A percentile compares a stretch with the other conserved stretches of the same genome.
phyloP scores from a whole-genome alignment of 2,329 filamentous ascomycete genomes.

The Zymoseptoria tritici region DNA sequence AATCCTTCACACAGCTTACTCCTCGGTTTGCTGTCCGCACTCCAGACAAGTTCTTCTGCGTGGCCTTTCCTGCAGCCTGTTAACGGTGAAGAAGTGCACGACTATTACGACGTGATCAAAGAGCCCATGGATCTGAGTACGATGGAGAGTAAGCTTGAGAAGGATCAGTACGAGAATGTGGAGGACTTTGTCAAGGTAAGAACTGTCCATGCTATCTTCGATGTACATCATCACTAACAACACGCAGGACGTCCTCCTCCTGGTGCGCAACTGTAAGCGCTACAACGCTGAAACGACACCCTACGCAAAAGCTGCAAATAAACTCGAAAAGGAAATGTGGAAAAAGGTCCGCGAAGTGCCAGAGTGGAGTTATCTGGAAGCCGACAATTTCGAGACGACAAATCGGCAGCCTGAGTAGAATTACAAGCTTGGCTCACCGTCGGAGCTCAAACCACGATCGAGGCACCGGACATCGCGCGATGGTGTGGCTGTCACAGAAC shows the following conservation, averaged over 20 bases:
- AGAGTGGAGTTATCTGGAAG: slow-evolving; percentile 59
- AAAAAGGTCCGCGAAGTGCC: slow-evolving; percentile 82
- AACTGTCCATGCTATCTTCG: too few relatives aligned
- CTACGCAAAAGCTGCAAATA: slow-evolving; percentile 91
- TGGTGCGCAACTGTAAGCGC: slow-evolving; percentile 89
- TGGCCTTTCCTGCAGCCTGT: slow-evolving; percentile 96
- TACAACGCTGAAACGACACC: slow-evolving; percentile 95
- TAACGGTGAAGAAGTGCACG: slow-evolving; percentile 91
- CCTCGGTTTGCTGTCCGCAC: slow-evolving; percentile 82
- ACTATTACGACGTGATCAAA: slow-evolving; percentile 98
- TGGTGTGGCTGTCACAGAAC: background rate
- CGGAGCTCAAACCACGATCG: background rate
- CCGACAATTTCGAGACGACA: slow-evolving; percentile 29
- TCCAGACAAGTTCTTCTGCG: slow-evolving; percentile 85
- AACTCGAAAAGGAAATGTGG: slow-evolving; percentile 94
- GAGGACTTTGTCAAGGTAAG: slow-evolving; percentile 74
- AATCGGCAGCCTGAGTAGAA: slow-evolving; percentile 20
- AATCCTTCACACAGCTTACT: slow-evolving; percentile 95
- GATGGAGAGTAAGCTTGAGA: slow-evolving; percentile 93
- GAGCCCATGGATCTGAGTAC: slow-evolving; percentile 94
- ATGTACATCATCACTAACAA: background rate
- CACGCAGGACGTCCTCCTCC: slow-evolving; percentile 65
- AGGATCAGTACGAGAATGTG: slow-evolving; percentile 81
- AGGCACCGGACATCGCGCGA: background rate
- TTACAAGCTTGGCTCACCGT: background rate